phyloP scores from a whole-genome alignment of 495 filamentous ascomycete genomes.

The Podospora pseudoanserina region DNA sequence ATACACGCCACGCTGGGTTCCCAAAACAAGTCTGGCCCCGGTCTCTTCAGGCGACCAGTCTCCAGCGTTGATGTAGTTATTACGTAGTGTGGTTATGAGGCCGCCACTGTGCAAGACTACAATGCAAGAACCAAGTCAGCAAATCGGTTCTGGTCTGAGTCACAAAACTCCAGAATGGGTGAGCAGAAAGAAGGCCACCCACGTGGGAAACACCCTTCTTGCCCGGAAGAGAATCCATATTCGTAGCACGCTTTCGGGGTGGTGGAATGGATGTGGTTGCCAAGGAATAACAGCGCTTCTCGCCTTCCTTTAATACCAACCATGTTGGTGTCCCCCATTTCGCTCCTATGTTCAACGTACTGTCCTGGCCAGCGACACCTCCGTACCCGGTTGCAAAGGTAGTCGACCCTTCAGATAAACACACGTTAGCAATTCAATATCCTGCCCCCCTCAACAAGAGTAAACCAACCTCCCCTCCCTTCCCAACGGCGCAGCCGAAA shows the following conservation, averaged over 20 bases:
- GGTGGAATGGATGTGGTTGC: background rate
- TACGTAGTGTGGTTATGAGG: background rate
- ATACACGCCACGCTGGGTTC: background rate
- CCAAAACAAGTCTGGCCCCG: background rate
- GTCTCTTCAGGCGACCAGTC: background rate
- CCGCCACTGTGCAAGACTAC: background rate
- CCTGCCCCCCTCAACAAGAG: background rate
- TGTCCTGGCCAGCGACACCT: background rate
- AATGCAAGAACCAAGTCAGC: background rate
- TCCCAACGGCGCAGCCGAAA: background rate
- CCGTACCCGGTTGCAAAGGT: background rate
- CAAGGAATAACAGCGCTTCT: background rate
- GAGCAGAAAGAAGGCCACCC: background rate
- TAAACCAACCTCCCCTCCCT: background rate
- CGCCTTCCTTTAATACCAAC: background rate
- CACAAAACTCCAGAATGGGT: background rate
- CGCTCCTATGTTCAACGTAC: background rate
- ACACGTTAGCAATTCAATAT: background rate
- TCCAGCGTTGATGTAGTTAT: background rate
- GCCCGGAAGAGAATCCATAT: background rate
- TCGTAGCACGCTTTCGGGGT: background rate
- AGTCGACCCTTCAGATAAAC: background rate
- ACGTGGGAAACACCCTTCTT: background rate
- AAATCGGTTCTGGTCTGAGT: background rate
- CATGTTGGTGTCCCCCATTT: background rate